These are phyloP conservation scores for Aspergillus oerlinghausenensis DNA, from an alignment of 2,329 filamentous ascomycete species.

Conservation along the genomic window DNA sequence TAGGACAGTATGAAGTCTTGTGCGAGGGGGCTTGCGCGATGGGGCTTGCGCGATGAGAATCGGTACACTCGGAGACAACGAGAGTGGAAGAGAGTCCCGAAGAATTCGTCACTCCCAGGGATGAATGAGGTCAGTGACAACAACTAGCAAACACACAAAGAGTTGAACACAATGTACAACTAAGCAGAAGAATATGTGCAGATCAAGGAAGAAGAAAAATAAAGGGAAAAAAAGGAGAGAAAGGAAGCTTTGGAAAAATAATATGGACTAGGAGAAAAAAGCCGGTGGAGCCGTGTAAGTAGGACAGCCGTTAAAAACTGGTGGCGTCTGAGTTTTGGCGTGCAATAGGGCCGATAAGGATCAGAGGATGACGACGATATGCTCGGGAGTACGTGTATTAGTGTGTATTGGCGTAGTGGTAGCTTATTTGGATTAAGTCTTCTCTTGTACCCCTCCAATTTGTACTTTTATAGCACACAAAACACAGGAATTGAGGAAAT, in stretches of 20 bases:
- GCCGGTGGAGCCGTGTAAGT: not conserved
- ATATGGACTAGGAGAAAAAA: not conserved
- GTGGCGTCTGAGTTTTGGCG: conserved; percentile 1
- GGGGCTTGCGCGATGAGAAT: not conserved
- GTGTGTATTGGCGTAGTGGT: not conserved
- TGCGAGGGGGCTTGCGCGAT: not conserved
- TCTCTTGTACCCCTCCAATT: not conserved
- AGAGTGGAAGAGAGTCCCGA: not conserved
- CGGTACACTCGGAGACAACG: not conserved
- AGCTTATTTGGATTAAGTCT: not conserved
- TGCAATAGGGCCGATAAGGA: conserved; percentile 1
- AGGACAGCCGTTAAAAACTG: not conserved
- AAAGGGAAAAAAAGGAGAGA: not conserved
- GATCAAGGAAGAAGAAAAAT: not conserved
- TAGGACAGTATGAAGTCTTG: not conserved
- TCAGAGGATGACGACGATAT: not conserved
- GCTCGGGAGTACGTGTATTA: not conserved
- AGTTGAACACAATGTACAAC: not conserved
- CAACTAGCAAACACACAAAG: not conserved
- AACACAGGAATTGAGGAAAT: not conserved
- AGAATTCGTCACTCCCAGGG: not conserved
- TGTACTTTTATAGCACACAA: not conserved
- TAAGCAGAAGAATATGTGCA: not conserved
- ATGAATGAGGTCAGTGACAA: conserved; percentile 1
- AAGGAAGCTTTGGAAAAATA: not conserved